Percentiles rank a stretch among this genome's conserved stretches.
Evolutionary conservation across 1,284 basidiomycete species (phyloP).

Genomic region (Erythrobasidium hasegawianum): DNA sequence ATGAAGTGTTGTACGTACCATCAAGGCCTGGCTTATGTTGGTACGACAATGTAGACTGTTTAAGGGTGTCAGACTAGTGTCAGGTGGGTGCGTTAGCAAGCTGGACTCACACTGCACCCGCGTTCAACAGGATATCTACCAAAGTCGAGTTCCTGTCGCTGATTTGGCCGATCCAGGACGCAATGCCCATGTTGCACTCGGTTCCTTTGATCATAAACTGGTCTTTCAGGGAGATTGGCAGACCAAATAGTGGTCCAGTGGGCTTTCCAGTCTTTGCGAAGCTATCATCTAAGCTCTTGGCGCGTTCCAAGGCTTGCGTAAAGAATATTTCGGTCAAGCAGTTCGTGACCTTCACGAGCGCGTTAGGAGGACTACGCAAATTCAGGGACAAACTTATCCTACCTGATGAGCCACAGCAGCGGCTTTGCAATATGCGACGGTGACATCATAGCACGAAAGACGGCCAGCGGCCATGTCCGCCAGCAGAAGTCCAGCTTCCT

Average conservation of each 20-base stretch:
- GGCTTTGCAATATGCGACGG: constrained; percentile 34
- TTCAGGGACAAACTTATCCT: constrained; percentile 27
- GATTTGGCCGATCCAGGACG: constrained; percentile 31
- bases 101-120: constrained; percentile 47
- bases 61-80: too few species aligned
- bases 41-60: constrained; percentile 46
- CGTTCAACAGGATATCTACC: constrained; percentile 40
- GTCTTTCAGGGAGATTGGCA: constrained; percentile 62
- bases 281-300: constrained; percentile 22
- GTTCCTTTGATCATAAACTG: constrained; percentile 50
- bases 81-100: too few species aligned
- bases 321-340: constrained; percentile 29
- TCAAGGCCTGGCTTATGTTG: constrained; percentile 43
- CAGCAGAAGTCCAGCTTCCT: too few species aligned
- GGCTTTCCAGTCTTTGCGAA: constrained; percentile 36
- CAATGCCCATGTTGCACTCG: constrained; percentile 49
- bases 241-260: constrained; percentile 61
- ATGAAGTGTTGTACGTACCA: constrained; percentile 28
- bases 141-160: constrained; percentile 26
- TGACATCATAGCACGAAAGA: constrained; percentile 25
- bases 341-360: too few species aligned
- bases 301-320: constrained; percentile 8
- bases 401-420: constrained; percentile 38
- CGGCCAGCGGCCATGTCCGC: constrained; percentile 1
- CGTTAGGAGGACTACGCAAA: neutral